Conservation (phyloP, 1,139 yeast genomes). For the Diutina catenulata region DNA sequence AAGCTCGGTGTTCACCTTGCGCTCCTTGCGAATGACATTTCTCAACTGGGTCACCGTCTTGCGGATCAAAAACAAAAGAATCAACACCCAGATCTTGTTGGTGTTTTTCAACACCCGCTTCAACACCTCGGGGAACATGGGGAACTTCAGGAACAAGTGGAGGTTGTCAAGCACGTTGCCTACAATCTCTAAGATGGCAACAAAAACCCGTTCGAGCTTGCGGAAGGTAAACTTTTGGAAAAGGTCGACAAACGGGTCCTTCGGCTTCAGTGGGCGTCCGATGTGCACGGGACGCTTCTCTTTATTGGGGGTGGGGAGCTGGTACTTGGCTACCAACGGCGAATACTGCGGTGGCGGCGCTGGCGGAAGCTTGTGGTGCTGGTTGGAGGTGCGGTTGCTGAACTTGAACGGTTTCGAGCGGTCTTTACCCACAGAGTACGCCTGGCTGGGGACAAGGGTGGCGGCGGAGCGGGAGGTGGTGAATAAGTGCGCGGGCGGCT, state of each 20-base stretch:
- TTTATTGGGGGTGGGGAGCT: conserved; percentile 8
- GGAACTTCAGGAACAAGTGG: conserved; percentile 29
- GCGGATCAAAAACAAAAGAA: conserved; percentile 29
- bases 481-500: conserved; percentile 8
- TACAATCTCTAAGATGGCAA: conserved; percentile 23
- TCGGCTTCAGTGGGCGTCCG: not conserved
- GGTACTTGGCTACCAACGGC: conserved; percentile 11
- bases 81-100: conserved; percentile 34
- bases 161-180: conserved; percentile 34
- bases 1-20: conserved; percentile 27
- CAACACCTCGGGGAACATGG: conserved; percentile 30
- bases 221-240: conserved; percentile 14
- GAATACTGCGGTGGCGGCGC: conserved; percentile 11
- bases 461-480: not conserved
- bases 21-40: conserved; percentile 28
- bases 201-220: conserved; percentile 19
- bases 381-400: conserved; percentile 5
- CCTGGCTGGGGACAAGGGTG: conserved; percentile 2
- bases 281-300: conserved; percentile 6
- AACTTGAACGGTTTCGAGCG: not conserved
- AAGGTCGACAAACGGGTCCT: not conserved
- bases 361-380: conserved; percentile 5
- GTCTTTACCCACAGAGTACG: conserved; percentile 8
- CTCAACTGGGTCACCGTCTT: conserved; percentile 33
- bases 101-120: conserved; percentile 27